These are phyloP conservation scores for Termitomyces sp. DNA, from an alignment of 768 basidiomycete species.

Conservation along the genomic window DNA sequence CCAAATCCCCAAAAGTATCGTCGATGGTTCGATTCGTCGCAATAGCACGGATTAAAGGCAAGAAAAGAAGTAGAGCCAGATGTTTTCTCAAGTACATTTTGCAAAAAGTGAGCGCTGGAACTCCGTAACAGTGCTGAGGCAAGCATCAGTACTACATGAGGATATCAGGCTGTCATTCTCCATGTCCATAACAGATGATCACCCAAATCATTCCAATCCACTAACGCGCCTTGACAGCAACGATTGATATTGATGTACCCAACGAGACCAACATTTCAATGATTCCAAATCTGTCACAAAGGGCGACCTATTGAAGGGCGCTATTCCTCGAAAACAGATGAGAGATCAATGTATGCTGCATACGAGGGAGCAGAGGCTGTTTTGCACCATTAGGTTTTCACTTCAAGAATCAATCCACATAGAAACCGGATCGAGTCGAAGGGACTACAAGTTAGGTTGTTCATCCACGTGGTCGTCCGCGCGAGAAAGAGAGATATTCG, in stretches of 20 bases:
- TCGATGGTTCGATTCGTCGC: constrained; percentile 18
- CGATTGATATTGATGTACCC: neutral
- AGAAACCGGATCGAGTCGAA: neutral
- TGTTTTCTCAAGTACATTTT: neutral
- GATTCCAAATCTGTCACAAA: neutral
- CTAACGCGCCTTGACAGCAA: neutral
- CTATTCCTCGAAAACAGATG: neutral
- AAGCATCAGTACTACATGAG: neutral
- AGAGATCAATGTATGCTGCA: neutral
- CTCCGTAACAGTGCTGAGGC: neutral
- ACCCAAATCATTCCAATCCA: neutral
- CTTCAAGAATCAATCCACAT: neutral
- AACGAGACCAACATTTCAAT: neutral
- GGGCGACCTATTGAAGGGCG: neutral
- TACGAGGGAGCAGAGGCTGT: neutral
- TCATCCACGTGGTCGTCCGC: no score
- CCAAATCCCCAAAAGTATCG: constrained; percentile 16
- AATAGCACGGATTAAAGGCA: neutral
- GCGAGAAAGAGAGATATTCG: no score
- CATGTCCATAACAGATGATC: neutral
- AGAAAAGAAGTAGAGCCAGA: neutral
- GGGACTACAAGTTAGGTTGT: neutral
- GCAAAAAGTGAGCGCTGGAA: neutral
- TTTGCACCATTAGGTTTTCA: neutral
- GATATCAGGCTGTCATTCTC: neutral